Conservation (phyloP, 2,329 filamentous ascomycete species). For the Grosmannia penicillata region DNA sequence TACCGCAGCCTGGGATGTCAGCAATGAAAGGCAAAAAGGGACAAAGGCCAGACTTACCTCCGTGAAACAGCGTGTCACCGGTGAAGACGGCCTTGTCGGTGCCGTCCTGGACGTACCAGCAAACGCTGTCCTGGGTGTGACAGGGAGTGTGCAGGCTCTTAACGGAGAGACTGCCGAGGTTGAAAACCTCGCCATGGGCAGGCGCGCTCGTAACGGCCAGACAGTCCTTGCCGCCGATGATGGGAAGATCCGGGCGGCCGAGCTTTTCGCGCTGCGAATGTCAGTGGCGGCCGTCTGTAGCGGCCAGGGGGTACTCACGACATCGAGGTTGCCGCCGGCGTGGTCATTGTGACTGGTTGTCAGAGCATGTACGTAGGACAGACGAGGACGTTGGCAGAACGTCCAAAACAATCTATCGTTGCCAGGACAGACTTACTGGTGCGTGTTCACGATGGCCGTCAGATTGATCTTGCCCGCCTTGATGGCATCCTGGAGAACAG, state of each 20-base stretch:
- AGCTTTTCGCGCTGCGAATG: constrained; percentile 24
- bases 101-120: constrained; percentile 78
- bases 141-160: constrained; percentile 90
- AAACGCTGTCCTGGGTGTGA: constrained; percentile 97
- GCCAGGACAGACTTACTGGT: constrained; percentile 52
- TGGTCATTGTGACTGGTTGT: constrained; percentile 72
- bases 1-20: constrained; percentile 56
- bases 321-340: constrained; percentile 74
- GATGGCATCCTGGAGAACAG: constrained; percentile 58
- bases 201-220: constrained; percentile 66
- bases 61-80: constrained; percentile 91
- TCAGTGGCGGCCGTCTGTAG: not conserved
- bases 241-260: constrained; percentile 46
- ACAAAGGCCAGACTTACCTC: constrained; percentile 38
- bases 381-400: too few species aligned
- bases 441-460: constrained; percentile 85
- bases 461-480: constrained; percentile 62
- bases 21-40: not conserved
- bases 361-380: too few species aligned
- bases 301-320: constrained; percentile 40
- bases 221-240: constrained; percentile 77
- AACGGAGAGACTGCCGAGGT: constrained; percentile 67
- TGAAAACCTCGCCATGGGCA: constrained; percentile 60
- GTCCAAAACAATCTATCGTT: not conserved
- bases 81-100: constrained; percentile 72